Conservation (phyloP, 164 flowering plant species). For the Annona cherimola region DNA sequence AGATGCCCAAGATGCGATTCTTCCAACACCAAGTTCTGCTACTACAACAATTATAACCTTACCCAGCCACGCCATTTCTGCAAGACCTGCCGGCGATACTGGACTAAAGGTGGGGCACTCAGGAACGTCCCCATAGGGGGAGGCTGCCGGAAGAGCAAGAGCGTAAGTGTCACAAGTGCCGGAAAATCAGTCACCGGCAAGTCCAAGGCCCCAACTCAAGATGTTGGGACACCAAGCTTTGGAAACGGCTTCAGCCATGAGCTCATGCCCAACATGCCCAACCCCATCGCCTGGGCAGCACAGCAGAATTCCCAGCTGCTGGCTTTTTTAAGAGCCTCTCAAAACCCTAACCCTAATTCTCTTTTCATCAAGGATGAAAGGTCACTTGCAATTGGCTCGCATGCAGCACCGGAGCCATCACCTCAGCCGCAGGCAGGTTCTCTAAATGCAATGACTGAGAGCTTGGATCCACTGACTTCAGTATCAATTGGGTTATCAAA, state of each 20-base stretch:
- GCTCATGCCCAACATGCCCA: conserved; percentile 16
- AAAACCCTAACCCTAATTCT: conserved; percentile 18
- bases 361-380: conserved; percentile 22
- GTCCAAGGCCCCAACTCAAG: conserved; percentile 11
- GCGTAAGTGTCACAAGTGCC: conserved; percentile 9
- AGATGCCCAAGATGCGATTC: conserved; percentile 54
- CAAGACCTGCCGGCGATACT: conserved; percentile 55
- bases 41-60: conserved; percentile 60
- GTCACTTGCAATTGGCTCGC: conserved; percentile 23
- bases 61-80: conserved; percentile 64
- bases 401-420: conserved; percentile 17
- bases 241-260: conserved; percentile 22
- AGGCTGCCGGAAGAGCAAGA: conserved; percentile 43
- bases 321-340: conserved; percentile 31
- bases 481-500: conserved; percentile 19
- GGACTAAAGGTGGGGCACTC: conserved; percentile 59
- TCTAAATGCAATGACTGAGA: conserved; percentile 23
- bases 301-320: conserved; percentile 33
- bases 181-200: conserved; percentile 24
- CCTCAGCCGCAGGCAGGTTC: background rate
- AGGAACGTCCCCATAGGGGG: conserved; percentile 56
- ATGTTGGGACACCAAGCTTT: conserved; percentile 16
- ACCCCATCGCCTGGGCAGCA: conserved; percentile 30
- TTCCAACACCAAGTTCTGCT: conserved; percentile 48
- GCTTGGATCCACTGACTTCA: conserved; percentile 27